Percentiles rank a stretch among this genome's conserved stretches.
phyloP scores from a whole-genome alignment of 1,284 basidiomycete species.

The Neonothopanus nambi region DNA sequence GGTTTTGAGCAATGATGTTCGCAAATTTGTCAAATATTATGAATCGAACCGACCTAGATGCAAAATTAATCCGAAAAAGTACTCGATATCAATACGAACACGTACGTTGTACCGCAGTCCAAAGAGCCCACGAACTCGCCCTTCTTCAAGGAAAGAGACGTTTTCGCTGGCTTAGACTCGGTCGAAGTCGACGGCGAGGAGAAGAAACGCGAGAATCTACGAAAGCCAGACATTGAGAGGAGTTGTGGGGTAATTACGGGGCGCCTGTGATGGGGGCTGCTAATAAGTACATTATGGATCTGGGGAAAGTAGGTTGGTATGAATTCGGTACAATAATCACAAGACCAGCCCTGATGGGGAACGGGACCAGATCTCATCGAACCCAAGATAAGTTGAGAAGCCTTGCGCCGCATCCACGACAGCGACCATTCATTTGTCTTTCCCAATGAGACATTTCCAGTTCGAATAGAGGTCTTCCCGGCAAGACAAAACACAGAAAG shows the following conservation, averaged over 20 bases:
- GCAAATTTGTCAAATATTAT: conserved; percentile 92
- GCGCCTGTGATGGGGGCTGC: too few relatives aligned
- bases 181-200: not conserved
- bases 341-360: too few relatives aligned
- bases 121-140: conserved; percentile 86
- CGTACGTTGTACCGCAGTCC: conserved; percentile 92
- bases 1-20: conserved; percentile 84
- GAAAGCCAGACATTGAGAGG: conserved; percentile 1
- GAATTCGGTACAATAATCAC: too few relatives aligned
- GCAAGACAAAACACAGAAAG: too few relatives aligned
- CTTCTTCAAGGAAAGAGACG: conserved; percentile 39
- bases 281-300: too few relatives aligned
- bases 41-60: conserved; percentile 84
- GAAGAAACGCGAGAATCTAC: conserved; percentile 11
- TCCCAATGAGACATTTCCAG: too few relatives aligned
- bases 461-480: too few relatives aligned
- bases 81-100: conserved; percentile 16
- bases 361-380: too few relatives aligned
- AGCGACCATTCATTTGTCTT: too few relatives aligned
- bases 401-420: too few relatives aligned
- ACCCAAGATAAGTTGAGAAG: too few relatives aligned
- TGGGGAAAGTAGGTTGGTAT: too few relatives aligned
- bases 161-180: not conserved
- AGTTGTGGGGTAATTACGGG: not conserved
- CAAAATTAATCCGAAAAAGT: conserved; percentile 8